phyloP scores from a whole-genome alignment of 176 grass and related monocot genomes.

The Oryza longistaminata region DNA sequence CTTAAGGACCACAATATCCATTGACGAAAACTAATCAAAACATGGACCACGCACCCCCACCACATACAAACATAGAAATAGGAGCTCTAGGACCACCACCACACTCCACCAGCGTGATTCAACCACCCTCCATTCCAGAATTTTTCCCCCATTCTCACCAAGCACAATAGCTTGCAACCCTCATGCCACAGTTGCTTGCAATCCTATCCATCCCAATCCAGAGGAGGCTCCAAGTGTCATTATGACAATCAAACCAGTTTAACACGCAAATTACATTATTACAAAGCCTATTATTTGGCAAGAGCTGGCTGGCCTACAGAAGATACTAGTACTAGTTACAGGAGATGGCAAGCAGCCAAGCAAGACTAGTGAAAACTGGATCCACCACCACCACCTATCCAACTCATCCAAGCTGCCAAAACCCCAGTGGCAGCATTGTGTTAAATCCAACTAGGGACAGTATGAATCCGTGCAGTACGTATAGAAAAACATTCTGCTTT shows the following conservation, averaged over 20 bases:
- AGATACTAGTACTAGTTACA: slow-evolving; percentile 1
- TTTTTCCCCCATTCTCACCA: not conserved
- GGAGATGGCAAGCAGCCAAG: not conserved
- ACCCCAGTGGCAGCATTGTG: not conserved
- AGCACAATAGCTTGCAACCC: slow-evolving; percentile 30
- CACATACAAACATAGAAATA: slow-evolving; percentile 29
- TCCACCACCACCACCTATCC: not conserved
- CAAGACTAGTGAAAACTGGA: slow-evolving; percentile 5
- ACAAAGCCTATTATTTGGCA: not conserved
- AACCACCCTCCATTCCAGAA: slow-evolving; percentile 36
- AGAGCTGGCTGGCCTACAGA: slow-evolving; percentile 25
- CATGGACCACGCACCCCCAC: slow-evolving; percentile 35
- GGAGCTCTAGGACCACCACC: slow-evolving; percentile 45
- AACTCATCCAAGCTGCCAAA: not conserved
- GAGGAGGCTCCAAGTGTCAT: slow-evolving; percentile 13
- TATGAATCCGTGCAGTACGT: not conserved
- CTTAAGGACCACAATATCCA: slow-evolving; percentile 47
- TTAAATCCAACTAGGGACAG: not conserved
- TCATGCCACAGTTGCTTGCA: slow-evolving; percentile 4
- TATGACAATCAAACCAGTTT: slow-evolving; percentile 10
- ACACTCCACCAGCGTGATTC: slow-evolving; percentile 44
- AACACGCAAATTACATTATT: not conserved
- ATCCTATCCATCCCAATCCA: slow-evolving; percentile 29
- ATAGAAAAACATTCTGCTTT: slow-evolving; percentile 11
- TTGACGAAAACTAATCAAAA: slow-evolving; percentile 38